Evolutionary conservation across 2,329 filamentous ascomycete genomes (phyloP).

Genomic region (Daldinia sp.): DNA sequence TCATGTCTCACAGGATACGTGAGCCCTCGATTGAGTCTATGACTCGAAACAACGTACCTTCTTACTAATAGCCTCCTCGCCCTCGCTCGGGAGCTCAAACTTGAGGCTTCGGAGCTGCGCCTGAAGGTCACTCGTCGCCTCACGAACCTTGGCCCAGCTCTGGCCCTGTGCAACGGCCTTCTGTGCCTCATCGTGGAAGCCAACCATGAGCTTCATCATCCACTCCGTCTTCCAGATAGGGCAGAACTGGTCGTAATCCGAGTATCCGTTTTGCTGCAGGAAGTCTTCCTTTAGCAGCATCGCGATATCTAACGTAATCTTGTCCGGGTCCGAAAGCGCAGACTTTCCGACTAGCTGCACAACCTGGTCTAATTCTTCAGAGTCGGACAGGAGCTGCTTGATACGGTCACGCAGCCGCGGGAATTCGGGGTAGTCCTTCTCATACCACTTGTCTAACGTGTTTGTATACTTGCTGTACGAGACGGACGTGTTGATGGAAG

Average conservation of each 20-base stretch:
- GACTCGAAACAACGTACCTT: slow-evolving; percentile 73
- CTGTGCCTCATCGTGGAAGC: slow-evolving; percentile 96
- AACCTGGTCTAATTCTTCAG: slow-evolving; percentile 97
- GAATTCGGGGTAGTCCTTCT: slow-evolving; percentile 93
- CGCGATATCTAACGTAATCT: slow-evolving; percentile 95
- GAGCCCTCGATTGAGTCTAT: neutral
- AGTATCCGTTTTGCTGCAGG: slow-evolving; percentile 98
- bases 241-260: slow-evolving; percentile 98
- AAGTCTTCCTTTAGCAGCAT: slow-evolving; percentile 97
- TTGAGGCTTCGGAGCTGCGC: slow-evolving; percentile 88
- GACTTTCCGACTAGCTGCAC: slow-evolving; percentile 98
- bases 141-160: slow-evolving; percentile 90
- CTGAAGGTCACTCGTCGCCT: slow-evolving; percentile 88
- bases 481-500: slow-evolving; percentile 92
- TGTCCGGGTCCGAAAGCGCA: slow-evolving; percentile 93
- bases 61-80: slow-evolving; percentile 80
- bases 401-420: slow-evolving; percentile 91
- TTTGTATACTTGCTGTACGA: slow-evolving; percentile 98
- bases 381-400: slow-evolving; percentile 91
- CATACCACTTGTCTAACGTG: slow-evolving; percentile 90
- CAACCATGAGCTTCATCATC: slow-evolving; percentile 99
- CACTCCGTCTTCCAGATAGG: slow-evolving; percentile 99
- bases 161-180: slow-evolving; percentile 93
- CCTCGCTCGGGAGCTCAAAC: slow-evolving; percentile 91
- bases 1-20: neutral